Evolutionary conservation across 306 rosid species (phyloP), one percentile per base, ranked within the genome.

Genomic region (Cajanus cajan): DNA sequence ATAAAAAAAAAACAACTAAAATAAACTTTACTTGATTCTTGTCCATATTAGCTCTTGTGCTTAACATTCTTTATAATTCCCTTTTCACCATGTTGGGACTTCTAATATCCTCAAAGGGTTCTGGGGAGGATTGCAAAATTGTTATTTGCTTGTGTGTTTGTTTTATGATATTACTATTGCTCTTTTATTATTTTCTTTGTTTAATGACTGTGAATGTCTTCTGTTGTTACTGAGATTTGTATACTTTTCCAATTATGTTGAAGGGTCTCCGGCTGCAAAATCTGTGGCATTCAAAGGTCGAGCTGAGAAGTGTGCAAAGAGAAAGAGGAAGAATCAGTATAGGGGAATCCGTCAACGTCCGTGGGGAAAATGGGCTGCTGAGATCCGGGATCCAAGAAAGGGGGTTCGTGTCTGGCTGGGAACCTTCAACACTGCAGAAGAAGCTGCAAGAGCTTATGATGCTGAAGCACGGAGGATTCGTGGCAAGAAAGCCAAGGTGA

Each of bases 341-440:
- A 85, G 98, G 77, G 98, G 98, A 81, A 89, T 93, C 74, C 90
- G 97, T 19, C 97, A 89, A 79, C 96, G 97, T 41, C 96, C 97
- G 58, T 93, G 97, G 97, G 97, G 97, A 13, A 93, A 93, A 86
- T 93, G 98, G 98, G 98, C 98, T 28, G 98, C 98, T 4, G 98
- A 93, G 88, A 93, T 90, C 76, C 86, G 98, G 9, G 98, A 93
- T 76, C 98, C 98, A n/a, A 89, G 89, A 76, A 93, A 93, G 87
- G 98, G 98, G 14, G 93, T 90, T 36, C 91, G 98, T 54, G 98
- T 93, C 57, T 93, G 98, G 98, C 96, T 93, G 4, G 98, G 98
- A 79, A 93, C 97, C 40, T 93, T 88, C 91, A 88, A 88, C 78
- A 93, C 97, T 77, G 97, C 97, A 3, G 97, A 93, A 84, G 96